Evolutionary conservation across 768 basidiomycete species (phyloP), one percentile per base, ranked within the genome.

Genomic region (Trichaptum fuscoviolaceum): DNA sequence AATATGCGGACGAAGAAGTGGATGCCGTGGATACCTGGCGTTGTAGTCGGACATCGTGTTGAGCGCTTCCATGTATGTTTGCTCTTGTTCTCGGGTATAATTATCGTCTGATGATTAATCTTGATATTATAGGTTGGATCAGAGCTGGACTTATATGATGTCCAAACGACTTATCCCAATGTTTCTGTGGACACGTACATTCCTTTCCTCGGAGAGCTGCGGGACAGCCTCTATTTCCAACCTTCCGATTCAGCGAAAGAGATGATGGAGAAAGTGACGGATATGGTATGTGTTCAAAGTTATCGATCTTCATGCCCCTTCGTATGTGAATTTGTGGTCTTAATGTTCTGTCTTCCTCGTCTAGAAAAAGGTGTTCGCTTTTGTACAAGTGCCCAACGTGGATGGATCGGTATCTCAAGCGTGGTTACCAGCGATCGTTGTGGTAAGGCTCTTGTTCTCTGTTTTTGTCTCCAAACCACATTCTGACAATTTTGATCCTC

Each of bases 331-430:
- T 24, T 18, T 15, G 15, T 9, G 15, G 59, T 25, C 59, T 61
- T 24, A 61, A 61, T 61, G 9, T 18, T 15, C 25, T 23, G 15
- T 34, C 24, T 17, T 3, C 23, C 9, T 20, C 23, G 3, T 61
- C 59, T 34, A 61, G 59, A 61, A 61, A 61, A 61, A 61, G 59
- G 59, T 61, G 24, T 61, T 61, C 24, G 59, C 59, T 61, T 61
- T 12, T 34, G 59, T 61, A 25, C 25, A 25, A 12, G 30, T 61
- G 12, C 59, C 59, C 12, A 34, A 34, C 59, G 59, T 17, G 17
- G 25, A 25, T 18, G 25, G 30, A 61, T 12, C 25, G 15, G 3
- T 25, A 61, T 61, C 59, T 34, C 59, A 25, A 18, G 59, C 59
- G 15, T 61, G 59, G 59, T 25, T 61, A 34, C 59, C 59, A 25